Evolutionary conservation across 176 grass and related monocot genomes (phyloP), one percentile per base, ranked within the genome.

Genomic region (Aegilops bicornis): DNA sequence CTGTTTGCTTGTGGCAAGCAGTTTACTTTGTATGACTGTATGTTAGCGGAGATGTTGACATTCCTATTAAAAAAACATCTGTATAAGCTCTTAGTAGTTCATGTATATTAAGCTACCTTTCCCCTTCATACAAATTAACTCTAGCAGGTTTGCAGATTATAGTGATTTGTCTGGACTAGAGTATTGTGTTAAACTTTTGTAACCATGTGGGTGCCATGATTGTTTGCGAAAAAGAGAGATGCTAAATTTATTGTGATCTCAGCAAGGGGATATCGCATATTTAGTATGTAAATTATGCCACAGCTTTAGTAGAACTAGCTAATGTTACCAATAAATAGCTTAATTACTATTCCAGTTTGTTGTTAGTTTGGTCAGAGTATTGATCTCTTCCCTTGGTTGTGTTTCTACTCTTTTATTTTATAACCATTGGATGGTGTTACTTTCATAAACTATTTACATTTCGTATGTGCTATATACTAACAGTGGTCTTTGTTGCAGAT

Each of bases 401-500:
- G 14, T 73, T 58, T 86, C 52, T 67, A 43, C 40, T 40, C 0
- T 69, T 58, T 72, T 56, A 10, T 71, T 73, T 25, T 56, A 6
- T 56, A 22, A 37, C 40, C 6, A 52, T 86, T 63, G 32, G 17
- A 45, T 87, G 31, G 2, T 66, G n/a, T 69, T 85, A 48, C n/a
- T 68, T 77, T 79, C 40, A 45, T 79, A 35, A 75, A 24, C 69
- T 79, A 9, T 83, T 62, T 15, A 27, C 35, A 80, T 60, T 60
- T 59, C 81, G 63, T 31, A 45, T 54, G 52, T 75, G 8, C 29
- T 58, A 79, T 89, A 80, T 85, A 75, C 75, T 91, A 64, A 78
- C 11, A 67, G 84, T 85, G 47, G 25, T 73, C 84, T 89, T 85
- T 77, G 9, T 96, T 91, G 86, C 97, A 99, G 97, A 96, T 99